phyloP scores from a whole-genome alignment of 305 asterid genomes.

The Fraxinus nigra region DNA sequence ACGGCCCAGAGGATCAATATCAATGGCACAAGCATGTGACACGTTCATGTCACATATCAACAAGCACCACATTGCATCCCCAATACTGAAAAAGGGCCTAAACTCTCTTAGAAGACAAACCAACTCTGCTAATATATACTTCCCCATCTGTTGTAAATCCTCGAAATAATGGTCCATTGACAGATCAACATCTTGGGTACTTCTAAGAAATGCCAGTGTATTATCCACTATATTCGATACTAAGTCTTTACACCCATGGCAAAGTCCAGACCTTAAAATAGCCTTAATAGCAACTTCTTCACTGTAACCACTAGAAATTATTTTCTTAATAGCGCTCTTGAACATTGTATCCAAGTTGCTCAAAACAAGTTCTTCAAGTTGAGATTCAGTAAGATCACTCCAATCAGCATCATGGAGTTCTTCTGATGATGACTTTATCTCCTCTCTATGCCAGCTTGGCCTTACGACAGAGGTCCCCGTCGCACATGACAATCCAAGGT shows the following conservation, averaged over 20 bases:
- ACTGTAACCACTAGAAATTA: constrained; percentile 62
- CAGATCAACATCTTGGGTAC: constrained; percentile 54
- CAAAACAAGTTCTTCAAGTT: constrained; percentile 77
- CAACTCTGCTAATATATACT: constrained; percentile 82
- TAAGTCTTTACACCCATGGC: constrained; percentile 85
- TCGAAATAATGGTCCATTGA: constrained; percentile 67
- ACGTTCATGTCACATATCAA: constrained; percentile 87
- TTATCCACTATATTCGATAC: constrained; percentile 88
- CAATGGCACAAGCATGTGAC: constrained; percentile 84
- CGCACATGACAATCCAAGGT: constrained; percentile 73
- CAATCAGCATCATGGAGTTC: constrained; percentile 75
- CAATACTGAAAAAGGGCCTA: constrained; percentile 79
- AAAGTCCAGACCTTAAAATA: constrained; percentile 77
- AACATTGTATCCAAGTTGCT: constrained; percentile 72
- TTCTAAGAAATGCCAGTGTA: constrained; percentile 62
- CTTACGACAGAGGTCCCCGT: constrained; percentile 47
- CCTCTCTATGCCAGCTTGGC: constrained; percentile 45
- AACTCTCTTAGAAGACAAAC: constrained; percentile 81
- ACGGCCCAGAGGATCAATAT: constrained; percentile 52
- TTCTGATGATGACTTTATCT: constrained; percentile 42
- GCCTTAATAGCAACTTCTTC: constrained; percentile 72
- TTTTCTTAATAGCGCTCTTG: constrained; percentile 73
- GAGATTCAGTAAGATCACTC: constrained; percentile 82
- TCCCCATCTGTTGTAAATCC: constrained; percentile 77
- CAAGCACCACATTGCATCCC: constrained; percentile 98